Evolutionary conservation across 768 basidiomycete species (phyloP).

Genomic region (Ramaria sp.): DNA sequence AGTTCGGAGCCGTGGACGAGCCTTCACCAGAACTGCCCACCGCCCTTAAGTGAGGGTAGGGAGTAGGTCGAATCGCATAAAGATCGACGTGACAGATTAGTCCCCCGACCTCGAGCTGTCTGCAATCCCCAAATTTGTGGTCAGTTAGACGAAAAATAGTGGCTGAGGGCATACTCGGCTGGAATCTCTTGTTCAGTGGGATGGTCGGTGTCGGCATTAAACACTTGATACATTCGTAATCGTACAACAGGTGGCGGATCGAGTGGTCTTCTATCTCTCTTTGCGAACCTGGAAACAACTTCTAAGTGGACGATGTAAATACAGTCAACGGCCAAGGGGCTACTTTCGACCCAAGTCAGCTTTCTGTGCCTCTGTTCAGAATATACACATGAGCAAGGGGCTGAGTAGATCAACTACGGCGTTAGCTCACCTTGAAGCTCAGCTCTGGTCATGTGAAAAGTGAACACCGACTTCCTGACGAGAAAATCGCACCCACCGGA

Average conservation of each 20-base stretch:
- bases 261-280: constrained; percentile 52
- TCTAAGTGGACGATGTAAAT: neutral
- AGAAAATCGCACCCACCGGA: constrained; percentile 14
- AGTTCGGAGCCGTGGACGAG: constrained; percentile 7
- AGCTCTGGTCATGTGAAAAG: neutral
- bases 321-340: constrained; percentile 7
- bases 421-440: constrained; percentile 4
- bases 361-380: constrained; percentile 46
- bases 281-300: constrained; percentile 18
- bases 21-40: constrained; percentile 12
- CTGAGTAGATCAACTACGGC: neutral
- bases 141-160: constrained; percentile 6
- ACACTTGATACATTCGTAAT: constrained; percentile 37
- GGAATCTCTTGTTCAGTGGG: constrained; percentile 31
- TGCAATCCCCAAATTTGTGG: constrained; percentile 17
- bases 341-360: constrained; percentile 63
- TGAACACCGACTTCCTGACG: neutral
- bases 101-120: constrained; percentile 52
- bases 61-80: constrained; percentile 37
- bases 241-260: constrained; percentile 58
- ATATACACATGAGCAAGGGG: neutral
- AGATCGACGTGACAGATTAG: constrained; percentile 71
- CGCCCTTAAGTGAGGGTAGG: constrained; percentile 5
- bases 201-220: constrained; percentile 29
- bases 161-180: constrained; percentile 7